Base-by-base conservation (phyloP, 1,139 yeast genomes). In the Candida neerlandica region DNA sequence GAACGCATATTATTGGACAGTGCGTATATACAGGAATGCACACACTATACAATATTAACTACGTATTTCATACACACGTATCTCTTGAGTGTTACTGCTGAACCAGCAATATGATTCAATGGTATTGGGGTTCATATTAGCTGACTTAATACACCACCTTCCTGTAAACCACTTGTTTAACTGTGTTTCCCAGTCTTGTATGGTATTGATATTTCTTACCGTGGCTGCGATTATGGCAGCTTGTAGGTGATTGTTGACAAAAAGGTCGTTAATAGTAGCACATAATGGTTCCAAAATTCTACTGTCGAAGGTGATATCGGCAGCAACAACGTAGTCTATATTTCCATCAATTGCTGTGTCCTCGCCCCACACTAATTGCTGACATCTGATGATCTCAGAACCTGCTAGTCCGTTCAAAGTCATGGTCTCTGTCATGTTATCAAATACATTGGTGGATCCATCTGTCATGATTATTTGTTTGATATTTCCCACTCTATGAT, bases 281-380 rank as follows among this genome's bases (percentile, higher is more conserved):
- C 84, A 76, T 44, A 91, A 71, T n/a, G 67, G 67, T 0, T 82
- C 82, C n/a, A 88, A 74, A 2, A 83, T 73, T 3, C 79, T 69
- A 1, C 81, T 65, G 61, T 92, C 97, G 65, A 89, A 92, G 0
- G 97, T 89, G 27, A 91, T 89, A 64, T 90, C 97, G 0, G 96
- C 94, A 0, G 92, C 97, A 2, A 90, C 63, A 0, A 88, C 65
- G 1, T 81, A 65, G 57, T 84, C 82, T 11, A 71, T 63, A 4
- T 57, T 56, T 0, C 63, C 62, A 5, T 60, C 43, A n/a, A 66
- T 67, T 1, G 78, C 77, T 6, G 50, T 43, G 16, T 59, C 56
- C 19, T 63, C 63, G 2, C 96, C 91, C 84, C 87, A 80, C n/a
- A 86, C 60, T 43, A 78, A 66, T 45, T 73, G 80, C 54, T 60